These are phyloP conservation scores for Phytophthora tubulina DNA, from an alignment of 352 stramenopile genomes.

Conservation along the genomic window DNA sequence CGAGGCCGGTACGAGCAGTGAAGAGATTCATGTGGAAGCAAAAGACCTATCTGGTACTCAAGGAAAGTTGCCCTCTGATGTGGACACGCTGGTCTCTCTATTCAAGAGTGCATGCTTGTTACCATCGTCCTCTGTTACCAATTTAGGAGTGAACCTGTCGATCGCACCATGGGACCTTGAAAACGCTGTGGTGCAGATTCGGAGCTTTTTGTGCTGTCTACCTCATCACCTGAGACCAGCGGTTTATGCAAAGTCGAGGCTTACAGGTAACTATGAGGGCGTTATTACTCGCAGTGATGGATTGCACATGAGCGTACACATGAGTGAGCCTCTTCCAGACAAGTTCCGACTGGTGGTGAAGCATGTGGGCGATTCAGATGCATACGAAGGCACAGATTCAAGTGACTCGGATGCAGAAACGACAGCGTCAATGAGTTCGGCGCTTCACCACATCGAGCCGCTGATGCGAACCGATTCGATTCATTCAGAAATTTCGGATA, in stretches of 20 bases:
- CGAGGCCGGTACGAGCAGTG: conserved; percentile 6
- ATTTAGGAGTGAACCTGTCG: conserved; percentile 46
- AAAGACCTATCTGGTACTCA: conserved; percentile 12
- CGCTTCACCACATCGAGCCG: conserved; percentile 47
- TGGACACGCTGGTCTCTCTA: conserved; percentile 53
- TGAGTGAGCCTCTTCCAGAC: conserved; percentile 14
- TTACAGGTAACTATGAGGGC: conserved; percentile 38
- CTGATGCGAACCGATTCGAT: conserved; percentile 66
- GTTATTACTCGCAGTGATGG: conserved; percentile 21
- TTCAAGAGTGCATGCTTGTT: conserved; percentile 58
- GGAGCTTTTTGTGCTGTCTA: conserved; percentile 62
- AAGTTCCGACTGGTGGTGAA: conserved; percentile 47
- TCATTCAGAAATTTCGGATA: conserved; percentile 78
- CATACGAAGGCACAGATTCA: conserved; percentile 32
- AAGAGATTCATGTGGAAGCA: conserved; percentile 9
- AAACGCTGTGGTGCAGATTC: conserved; percentile 61
- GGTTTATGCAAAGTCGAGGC: conserved; percentile 53
- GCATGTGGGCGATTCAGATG: conserved; percentile 24
- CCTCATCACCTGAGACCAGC: conserved; percentile 62
- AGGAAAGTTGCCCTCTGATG: conserved; percentile 34
- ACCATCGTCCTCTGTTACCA: conserved; percentile 72
- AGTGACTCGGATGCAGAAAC: conserved; percentile 54
- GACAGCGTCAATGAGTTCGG: conserved; percentile 47
- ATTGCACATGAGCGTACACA: conserved; percentile 10
- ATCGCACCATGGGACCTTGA: conserved; percentile 75